phyloP scores from a whole-genome alignment of 441 rosid species.

The Metrosideros polymorpha region DNA sequence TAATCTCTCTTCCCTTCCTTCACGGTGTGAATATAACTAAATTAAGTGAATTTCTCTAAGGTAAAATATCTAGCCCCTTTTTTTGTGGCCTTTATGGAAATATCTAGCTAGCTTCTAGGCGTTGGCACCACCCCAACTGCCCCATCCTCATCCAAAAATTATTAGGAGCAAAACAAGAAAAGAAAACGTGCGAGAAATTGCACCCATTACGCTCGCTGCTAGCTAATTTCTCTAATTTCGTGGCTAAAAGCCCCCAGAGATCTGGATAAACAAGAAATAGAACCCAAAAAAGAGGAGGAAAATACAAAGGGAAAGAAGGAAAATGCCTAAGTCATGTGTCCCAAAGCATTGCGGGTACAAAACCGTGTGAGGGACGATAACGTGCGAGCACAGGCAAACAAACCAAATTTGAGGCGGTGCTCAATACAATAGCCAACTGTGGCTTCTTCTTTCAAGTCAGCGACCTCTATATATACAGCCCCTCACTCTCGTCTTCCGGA shows the following conservation, averaged over 20 bases:
- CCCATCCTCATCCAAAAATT: neutral
- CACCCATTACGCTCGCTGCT: neutral
- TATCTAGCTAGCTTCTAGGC: neutral
- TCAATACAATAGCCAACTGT: neutral
- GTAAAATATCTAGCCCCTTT: neutral
- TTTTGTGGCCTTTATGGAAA: neutral
- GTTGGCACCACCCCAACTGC: neutral
- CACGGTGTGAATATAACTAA: neutral
- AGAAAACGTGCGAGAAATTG: neutral
- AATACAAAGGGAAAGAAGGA: neutral
- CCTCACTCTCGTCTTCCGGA: neutral
- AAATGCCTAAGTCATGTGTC: neutral
- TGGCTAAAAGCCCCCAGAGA: neutral
- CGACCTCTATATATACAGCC: neutral
- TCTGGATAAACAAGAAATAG: neutral
- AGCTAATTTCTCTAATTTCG: neutral
- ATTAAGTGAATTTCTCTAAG: neutral
- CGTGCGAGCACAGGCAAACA: constrained; percentile 37
- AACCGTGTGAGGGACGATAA: constrained; percentile 34
- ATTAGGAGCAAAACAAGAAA: neutral
- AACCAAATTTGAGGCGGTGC: constrained; percentile 8
- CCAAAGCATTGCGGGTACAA: constrained; percentile 22
- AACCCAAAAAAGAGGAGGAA: neutral
- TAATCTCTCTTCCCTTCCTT: neutral
- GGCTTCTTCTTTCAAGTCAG: constrained; percentile 8